Evolutionary conservation across 305 asterid species (phyloP).

Genomic region (Fraxinus sp.): DNA sequence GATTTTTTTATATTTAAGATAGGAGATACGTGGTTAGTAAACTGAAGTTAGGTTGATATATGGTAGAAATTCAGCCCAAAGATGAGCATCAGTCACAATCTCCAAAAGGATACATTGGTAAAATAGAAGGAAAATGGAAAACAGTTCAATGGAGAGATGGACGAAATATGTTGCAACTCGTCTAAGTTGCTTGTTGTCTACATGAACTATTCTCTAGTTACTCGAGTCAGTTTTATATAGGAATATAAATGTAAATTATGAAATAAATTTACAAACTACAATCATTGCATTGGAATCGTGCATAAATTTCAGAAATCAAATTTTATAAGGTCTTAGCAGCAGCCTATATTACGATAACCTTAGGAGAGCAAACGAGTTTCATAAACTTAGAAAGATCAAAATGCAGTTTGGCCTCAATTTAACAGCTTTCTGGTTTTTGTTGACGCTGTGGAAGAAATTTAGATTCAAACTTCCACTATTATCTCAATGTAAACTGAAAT

Average conservation of each 20-base stretch:
- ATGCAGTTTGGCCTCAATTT: background rate
- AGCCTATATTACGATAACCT: background rate
- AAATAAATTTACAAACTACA: background rate
- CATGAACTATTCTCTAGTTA: background rate
- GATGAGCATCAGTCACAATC: background rate
- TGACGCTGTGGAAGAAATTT: background rate
- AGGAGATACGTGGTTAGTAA: background rate
- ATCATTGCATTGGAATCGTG: background rate
- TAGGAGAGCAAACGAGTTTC: background rate
- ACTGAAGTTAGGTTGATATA: background rate
- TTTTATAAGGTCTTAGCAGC: background rate
- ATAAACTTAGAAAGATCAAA: background rate
- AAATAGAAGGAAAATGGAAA: background rate
- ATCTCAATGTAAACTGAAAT: background rate
- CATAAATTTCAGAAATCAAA: background rate
- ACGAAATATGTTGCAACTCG: background rate
- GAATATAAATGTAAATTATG: background rate
- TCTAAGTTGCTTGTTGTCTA: background rate
- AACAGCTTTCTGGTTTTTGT: background rate
- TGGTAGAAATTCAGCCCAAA: background rate
- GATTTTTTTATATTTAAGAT: too few species aligned
- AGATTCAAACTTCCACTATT: background rate
- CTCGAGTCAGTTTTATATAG: background rate
- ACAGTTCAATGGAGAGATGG: background rate
- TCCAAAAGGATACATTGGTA: background rate